Base-by-base conservation (phyloP, 176 grass and related monocot species). In the Triticum monococcum region DNA sequence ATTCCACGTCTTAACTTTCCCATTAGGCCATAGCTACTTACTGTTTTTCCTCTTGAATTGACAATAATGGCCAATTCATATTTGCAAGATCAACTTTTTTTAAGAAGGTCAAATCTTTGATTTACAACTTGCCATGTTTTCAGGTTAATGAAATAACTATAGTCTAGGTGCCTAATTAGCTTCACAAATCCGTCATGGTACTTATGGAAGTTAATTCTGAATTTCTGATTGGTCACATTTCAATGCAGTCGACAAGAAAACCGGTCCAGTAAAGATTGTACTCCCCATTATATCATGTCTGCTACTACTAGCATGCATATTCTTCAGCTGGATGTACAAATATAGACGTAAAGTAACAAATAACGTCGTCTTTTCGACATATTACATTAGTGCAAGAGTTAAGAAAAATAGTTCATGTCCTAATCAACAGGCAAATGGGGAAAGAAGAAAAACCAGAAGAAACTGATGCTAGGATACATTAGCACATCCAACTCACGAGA, bases 201-300 rank as follows among this genome's bases (percentile, higher is more conserved):
- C 18, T n/a, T 45, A 45, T 24, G 11, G 31, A 37, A 62, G 59
- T 69, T 26, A 36, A 63, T 32, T 9, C 31, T 69, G 17, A 37
- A 64, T 54, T 50, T 40, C n/a, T 60, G 33, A 68, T 54, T 3
- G 16, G 14, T 14, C 46, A 5, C 13, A 3, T 56, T 10, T 77
- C 22, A 31, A 31, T 41, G 61, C 81, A 84, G 87, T 26, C 16
- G 16, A 79, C 7, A 83, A 50, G 11, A 80, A 70, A 26, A 28
- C 7, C 7, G 43, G 1, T 30, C 24, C 52, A 11, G 3, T 5
- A 17, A 79, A 80, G 67, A 85, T 85, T 18, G 0, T 66, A 65
- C 16, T 73, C 16, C 67, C 81, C 0, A 0, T 84, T 66, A 24
- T 24, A 31, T 31, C 38, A 57, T 64, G 22, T 3, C 14, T 84